Base-by-base conservation (phyloP, 805 yeast genomes). In the Lipomyces chichibuensis region DNA sequence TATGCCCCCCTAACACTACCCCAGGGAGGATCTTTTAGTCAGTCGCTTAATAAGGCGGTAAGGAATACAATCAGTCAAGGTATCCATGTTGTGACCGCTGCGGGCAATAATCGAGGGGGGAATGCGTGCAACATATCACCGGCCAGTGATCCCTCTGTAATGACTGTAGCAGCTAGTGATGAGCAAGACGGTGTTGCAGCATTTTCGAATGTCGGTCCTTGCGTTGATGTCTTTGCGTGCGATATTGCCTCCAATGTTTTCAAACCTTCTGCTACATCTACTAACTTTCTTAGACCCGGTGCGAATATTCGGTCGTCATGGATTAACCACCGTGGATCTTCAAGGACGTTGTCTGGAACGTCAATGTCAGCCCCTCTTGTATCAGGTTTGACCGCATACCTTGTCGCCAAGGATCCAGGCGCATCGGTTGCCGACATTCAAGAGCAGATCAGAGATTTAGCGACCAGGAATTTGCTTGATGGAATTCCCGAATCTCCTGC, bases 311-410 rank as follows among this genome's bases (percentile, higher is more conserved):
- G 90, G 73, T 91, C 97, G 52, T 77, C 78, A 17, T 75, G 77
- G 55, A 74, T 71, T 57, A 43, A 53, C 33, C 67, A 74, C 63
- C 65, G 72, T 37, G 58, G 72, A 11, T 69, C 71, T 3, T 32
- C 67, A 17, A 29, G 37, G 7, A 13, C 13, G 29, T 13, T 64
- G 29, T 63, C 67, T 7, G 98, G 98, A 80, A 93, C 98, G 14
- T 93, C 98, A 20, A 94, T 94, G 98, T 97, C 98, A 33, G 89
- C 97, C 37, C 98, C 98, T 55, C 97, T 92, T 76, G 93, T 94
- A 73, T 88, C 92, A 67, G 98, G 98, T 73, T 83, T 94, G 78
- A 86, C 92, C 75, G 85, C 97, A 9, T 94, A 94, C 84, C 43
- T 69, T 6, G 60, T 33, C 1, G 59, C 62, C 13, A 43, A 59